Conservation (phyloP, 345 rosid species). For the Citrus trifoliata region DNA sequence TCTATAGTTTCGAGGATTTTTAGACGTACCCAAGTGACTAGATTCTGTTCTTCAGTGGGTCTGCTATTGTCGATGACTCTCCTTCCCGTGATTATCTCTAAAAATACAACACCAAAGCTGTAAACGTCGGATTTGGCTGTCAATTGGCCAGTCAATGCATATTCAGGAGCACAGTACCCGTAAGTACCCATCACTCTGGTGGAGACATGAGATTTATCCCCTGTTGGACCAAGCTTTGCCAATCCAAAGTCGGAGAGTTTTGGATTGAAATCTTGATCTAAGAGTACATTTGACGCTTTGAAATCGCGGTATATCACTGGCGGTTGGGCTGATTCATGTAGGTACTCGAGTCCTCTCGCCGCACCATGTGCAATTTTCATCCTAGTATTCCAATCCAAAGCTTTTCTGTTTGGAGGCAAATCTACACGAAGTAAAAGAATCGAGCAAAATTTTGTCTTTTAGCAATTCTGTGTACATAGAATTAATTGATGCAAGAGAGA, state of each 20-base stretch:
- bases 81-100: constrained; percentile 80
- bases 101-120: constrained; percentile 78
- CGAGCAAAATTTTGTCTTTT: background rate
- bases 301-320: constrained; percentile 82
- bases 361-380: constrained; percentile 76
- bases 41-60: constrained; percentile 64
- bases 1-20: background rate
- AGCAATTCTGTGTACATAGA: background rate
- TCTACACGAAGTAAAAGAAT: constrained; percentile 30
- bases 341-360: constrained; percentile 76
- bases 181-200: constrained; percentile 92
- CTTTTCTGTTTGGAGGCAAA: constrained; percentile 28
- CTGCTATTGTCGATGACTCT: constrained; percentile 67
- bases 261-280: constrained; percentile 57
- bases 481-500: background rate
- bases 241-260: constrained; percentile 85
- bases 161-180: constrained; percentile 81
- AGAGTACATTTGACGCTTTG: constrained; percentile 70
- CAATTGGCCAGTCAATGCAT: constrained; percentile 66
- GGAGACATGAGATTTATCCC: constrained; percentile 64
- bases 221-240: constrained; percentile 81
- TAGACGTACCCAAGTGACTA: constrained; percentile 59
- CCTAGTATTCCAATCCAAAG: constrained; percentile 73
- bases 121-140: constrained; percentile 75
- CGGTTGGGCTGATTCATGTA: constrained; percentile 71